Percentiles rank a stretch among this genome's conserved stretches.
These are phyloP conservation scores for Prunus yedoensis DNA, from an alignment of 331 rosid species.

Conservation along the genomic window DNA sequence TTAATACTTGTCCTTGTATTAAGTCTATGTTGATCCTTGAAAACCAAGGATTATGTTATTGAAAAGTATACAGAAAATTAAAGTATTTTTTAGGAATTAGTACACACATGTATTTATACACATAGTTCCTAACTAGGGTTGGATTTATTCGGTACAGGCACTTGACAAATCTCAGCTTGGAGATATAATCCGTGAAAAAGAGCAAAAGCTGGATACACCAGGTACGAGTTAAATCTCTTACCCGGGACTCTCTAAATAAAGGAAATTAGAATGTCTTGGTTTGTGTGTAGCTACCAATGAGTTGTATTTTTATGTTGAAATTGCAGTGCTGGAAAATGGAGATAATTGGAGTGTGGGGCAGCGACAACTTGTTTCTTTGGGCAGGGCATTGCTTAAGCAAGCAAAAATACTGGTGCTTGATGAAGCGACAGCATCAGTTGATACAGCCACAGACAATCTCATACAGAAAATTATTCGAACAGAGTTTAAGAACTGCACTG, in stretches of 20 bases:
- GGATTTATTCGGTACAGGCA: constrained; percentile 50
- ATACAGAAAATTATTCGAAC: constrained; percentile 83
- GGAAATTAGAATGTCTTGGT: background rate
- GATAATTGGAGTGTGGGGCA: constrained; percentile 99
- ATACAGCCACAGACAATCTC: constrained; percentile 86
- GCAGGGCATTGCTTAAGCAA: constrained; percentile 93
- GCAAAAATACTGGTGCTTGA: constrained; percentile 93
- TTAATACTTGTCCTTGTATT: background rate
- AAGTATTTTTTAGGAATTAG: background rate
- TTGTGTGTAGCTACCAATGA: constrained; percentile 4
- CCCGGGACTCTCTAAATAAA: constrained; percentile 3
- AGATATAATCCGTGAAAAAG: constrained; percentile 61
- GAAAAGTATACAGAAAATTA: background rate
- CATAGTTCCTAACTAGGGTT: background rate
- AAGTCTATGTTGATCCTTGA: background rate
- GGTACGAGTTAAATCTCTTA: constrained; percentile 39
- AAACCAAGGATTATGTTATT: background rate
- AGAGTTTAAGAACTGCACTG: constrained; percentile 84
- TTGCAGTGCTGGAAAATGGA: constrained; percentile 93
- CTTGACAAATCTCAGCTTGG: constrained; percentile 92
- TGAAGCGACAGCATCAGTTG: constrained; percentile 99
- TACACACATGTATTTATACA: background rate
- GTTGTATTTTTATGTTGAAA: constrained; percentile 26
- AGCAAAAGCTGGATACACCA: constrained; percentile 74
- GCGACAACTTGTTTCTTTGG: constrained; percentile 91